These are phyloP conservation scores for Clonostachys rosea DNA, from an alignment of 2,329 filamentous ascomycete species.

Conservation along the genomic window DNA sequence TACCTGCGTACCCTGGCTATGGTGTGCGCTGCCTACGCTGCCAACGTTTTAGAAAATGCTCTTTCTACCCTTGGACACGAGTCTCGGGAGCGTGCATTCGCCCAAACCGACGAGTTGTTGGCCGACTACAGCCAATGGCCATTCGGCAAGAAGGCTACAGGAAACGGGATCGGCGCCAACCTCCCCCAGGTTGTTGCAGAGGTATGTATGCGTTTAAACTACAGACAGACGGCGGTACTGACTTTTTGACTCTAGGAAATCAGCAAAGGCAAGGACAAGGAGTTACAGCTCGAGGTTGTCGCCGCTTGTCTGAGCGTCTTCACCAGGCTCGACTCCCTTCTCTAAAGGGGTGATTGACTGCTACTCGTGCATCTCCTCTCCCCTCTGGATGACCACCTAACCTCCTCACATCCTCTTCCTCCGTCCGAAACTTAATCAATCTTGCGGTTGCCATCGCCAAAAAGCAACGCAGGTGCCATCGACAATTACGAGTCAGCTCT, in stretches of 20 bases:
- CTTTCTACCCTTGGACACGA: slow-evolving; percentile 90
- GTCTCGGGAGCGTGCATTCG: slow-evolving; percentile 88
- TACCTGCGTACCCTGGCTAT: slow-evolving; percentile 89
- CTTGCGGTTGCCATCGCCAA: too few relatives aligned
- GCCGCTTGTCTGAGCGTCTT: slow-evolving; percentile 97
- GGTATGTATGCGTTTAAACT: slow-evolving; percentile 30
- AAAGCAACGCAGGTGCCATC: too few relatives aligned
- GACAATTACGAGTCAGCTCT: too few relatives aligned
- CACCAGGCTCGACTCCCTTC: slow-evolving; percentile 90
- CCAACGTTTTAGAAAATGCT: slow-evolving; percentile 98
- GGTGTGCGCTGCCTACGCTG: slow-evolving; percentile 97
- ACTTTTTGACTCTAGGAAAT: slow-evolving; percentile 55
- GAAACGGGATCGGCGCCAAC: slow-evolving; percentile 85
- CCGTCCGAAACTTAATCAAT: too few relatives aligned
- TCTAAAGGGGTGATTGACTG: slow-evolving; percentile 45
- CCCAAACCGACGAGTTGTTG: slow-evolving; percentile 92
- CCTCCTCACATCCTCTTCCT: not conserved
- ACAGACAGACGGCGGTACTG: not conserved
- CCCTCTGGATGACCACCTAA: not conserved
- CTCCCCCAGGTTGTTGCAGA: slow-evolving; percentile 82
- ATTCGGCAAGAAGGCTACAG: slow-evolving; percentile 79
- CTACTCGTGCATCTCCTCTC: not conserved
- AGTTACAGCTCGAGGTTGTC: slow-evolving; percentile 94
- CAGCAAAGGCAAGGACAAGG: slow-evolving; percentile 82
- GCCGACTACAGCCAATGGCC: slow-evolving; percentile 98